A percentile compares a stretch with the other conserved stretches of the same genome.
These are phyloP conservation scores for Vicia villosa DNA, from an alignment of 306 rosid genomes.

Conservation along the genomic window DNA sequence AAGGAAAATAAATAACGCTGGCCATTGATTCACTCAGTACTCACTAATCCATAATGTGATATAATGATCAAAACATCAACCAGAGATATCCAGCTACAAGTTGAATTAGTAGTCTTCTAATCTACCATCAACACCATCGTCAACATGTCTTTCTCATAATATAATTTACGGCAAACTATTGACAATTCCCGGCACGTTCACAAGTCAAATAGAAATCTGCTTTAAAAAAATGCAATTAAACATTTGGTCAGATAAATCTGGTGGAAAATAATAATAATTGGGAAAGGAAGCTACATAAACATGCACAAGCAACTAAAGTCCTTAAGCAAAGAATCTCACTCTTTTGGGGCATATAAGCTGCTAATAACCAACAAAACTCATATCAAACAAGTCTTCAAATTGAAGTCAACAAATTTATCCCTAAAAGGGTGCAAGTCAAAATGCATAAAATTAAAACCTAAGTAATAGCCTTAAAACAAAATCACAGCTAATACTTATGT, in stretches of 20 bases:
- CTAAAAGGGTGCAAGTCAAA: not conserved
- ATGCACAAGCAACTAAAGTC: slow-evolving; percentile 26
- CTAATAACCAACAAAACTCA: slow-evolving; percentile 25
- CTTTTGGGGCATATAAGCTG: slow-evolving; percentile 10
- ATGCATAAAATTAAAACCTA: slow-evolving; percentile 16
- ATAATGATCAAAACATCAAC: slow-evolving; percentile 20
- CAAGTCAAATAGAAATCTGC: slow-evolving; percentile 29
- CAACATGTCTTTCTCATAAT: slow-evolving; percentile 28
- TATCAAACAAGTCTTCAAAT: slow-evolving; percentile 6
- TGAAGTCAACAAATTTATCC: slow-evolving; percentile 7
- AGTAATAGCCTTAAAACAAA: slow-evolving; percentile 27
- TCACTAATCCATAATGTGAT: slow-evolving; percentile 42
- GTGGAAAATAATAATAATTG: not conserved
- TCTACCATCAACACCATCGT: slow-evolving; percentile 34
- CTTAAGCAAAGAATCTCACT: not conserved
- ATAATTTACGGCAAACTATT: slow-evolving; percentile 34
- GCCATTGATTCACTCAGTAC: slow-evolving; percentile 34
- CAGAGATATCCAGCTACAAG: slow-evolving; percentile 20
- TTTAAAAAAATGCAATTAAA: slow-evolving; percentile 22
- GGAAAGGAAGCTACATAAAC: slow-evolving; percentile 12
- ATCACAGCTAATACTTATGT: slow-evolving; percentile 7
- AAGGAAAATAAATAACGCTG: slow-evolving; percentile 10
- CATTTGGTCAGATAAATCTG: slow-evolving; percentile 19
- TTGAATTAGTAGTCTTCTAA: slow-evolving; percentile 27
- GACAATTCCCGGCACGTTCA: slow-evolving; percentile 38